Base-by-base conservation (phyloP, 345 rosid genomes). In the Populus deltoides region DNA sequence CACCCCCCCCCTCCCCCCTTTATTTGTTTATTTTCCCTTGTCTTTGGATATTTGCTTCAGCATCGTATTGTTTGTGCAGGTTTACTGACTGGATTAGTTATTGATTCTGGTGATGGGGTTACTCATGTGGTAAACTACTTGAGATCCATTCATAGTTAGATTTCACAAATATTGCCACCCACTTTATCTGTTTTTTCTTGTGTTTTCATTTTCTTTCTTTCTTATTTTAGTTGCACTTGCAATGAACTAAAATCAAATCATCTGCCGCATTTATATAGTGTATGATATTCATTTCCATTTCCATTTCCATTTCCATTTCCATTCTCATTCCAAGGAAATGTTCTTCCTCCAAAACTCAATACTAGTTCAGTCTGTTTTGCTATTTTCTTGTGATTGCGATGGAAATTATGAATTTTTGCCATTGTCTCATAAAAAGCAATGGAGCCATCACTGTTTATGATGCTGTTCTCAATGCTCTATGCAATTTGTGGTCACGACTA, bases 21-120 rank as follows among this genome's bases (percentile, higher is more conserved):
- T 55, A 6, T 38, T 35, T 71, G 33, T 63, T 66, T 68, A 25
- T 45, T 53, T 61, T 20, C 35, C 53, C 71, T 68, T 36, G 18
- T 79, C 38, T 70, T 78, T 39, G 70, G 27, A n/a, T 38, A 72
- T 71, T 27, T 81, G 71, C 27, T 80, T 77, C 57, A 83, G 18
- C 68, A 38, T 78, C 81, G 66, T 53, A 25, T 72, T 77, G 49
- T 79, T 73, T 73, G 80, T 45, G 66, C 94, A 96, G 98, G 99
- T 78, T 84, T 96, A 83, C 83, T 96, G 76, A 96, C 99, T 83
- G 98, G 99, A 80, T 87, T 96, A 75, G 99, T 96, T 73, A 96
- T 96, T 41, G 99, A 96, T 88, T 96, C 99, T 73, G 99, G 99
- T 67, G 99, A 96, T 76, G 98, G 99, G 73, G 99, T 96, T 77